Conservation (phyloP, 2,329 filamentous ascomycete genomes). For the Rhinocladiella mackenziei region DNA sequence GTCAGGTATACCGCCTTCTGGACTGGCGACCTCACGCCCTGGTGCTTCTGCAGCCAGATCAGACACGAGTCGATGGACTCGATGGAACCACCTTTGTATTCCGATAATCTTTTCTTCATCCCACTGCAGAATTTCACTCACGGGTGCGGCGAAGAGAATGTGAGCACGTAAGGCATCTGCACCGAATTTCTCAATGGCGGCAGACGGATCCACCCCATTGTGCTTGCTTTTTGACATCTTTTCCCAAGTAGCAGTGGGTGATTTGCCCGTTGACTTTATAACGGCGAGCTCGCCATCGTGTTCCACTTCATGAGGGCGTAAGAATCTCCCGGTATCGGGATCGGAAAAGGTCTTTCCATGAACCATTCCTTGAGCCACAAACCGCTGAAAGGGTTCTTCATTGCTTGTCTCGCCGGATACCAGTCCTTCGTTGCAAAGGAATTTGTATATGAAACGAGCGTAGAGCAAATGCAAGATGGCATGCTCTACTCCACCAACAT, state of each 20-base stretch:
- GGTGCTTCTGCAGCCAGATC: conserved; percentile 19
- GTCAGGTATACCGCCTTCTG: conserved; percentile 1
- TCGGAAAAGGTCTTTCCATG: conserved; percentile 80
- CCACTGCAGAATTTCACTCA: conserved; percentile 81
- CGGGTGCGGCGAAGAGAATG: conserved; percentile 83
- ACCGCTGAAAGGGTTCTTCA: conserved; percentile 73
- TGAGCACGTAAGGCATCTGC: conserved; percentile 82
- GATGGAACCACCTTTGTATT: conserved; percentile 72
- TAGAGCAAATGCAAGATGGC: conserved; percentile 87
- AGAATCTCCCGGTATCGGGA: conserved; percentile 68
- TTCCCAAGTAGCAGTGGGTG: conserved; percentile 65
- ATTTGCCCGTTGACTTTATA: conserved; percentile 58
- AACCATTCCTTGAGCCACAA: conserved; percentile 90
- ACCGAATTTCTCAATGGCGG: conserved; percentile 68
- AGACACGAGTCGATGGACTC: conserved; percentile 58
- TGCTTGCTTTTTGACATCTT: conserved; percentile 97
- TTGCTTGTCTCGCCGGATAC: conserved; percentile 36
- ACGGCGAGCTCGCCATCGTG: conserved; percentile 54
- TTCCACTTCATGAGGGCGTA: conserved; percentile 68
- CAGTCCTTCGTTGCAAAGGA: conserved; percentile 56
- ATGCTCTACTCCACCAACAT: conserved; percentile 85
- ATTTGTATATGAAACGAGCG: conserved; percentile 85
- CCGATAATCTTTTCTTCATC: conserved; percentile 78
- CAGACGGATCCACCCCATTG: conserved; percentile 79
- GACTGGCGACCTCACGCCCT: conserved; percentile 39